These are phyloP conservation scores for Symbiodinium natans DNA, from an alignment of 73 alveolate genomes.

Conservation along the genomic window DNA sequence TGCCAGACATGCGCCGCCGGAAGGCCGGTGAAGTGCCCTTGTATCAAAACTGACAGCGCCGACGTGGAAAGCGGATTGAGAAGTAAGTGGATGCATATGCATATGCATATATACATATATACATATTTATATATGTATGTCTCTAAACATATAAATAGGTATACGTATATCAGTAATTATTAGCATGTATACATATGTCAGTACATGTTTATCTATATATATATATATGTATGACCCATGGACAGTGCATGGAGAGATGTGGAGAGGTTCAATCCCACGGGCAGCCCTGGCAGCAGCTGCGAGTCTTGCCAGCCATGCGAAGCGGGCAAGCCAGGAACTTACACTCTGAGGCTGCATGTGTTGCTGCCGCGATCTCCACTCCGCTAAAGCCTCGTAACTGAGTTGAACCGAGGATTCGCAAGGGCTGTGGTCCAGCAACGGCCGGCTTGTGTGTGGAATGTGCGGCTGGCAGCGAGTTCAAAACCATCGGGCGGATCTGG, in stretches of 20 bases:
- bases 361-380: neutral
- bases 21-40: slow-evolving; percentile 8
- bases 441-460: slow-evolving; percentile 53
- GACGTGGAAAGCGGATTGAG: neutral
- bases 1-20: slow-evolving; percentile 69
- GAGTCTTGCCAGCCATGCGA: slow-evolving; percentile 73
- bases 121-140: too few species aligned
- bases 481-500: slow-evolving; percentile 31
- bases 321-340: slow-evolving; percentile 38
- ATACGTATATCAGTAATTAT: too few species aligned
- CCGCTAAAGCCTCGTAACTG: neutral
- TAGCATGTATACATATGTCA: too few species aligned
- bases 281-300: slow-evolving; percentile 68
- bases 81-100: neutral
- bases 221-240: too few species aligned
- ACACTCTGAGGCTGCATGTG: neutral
- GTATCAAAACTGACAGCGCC: neutral
- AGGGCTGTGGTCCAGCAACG: slow-evolving; percentile 57
- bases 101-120: neutral
- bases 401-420: slow-evolving; percentile 39
- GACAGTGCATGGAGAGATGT: too few species aligned
- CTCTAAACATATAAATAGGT: neutral
- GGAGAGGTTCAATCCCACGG: slow-evolving; percentile 41
- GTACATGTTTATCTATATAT: too few species aligned
- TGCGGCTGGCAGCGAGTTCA: slow-evolving; percentile 68